These are phyloP conservation scores for Emmonsiellopsis sp. DNA, from an alignment of 2,329 filamentous ascomycete genomes.

Conservation along the genomic window DNA sequence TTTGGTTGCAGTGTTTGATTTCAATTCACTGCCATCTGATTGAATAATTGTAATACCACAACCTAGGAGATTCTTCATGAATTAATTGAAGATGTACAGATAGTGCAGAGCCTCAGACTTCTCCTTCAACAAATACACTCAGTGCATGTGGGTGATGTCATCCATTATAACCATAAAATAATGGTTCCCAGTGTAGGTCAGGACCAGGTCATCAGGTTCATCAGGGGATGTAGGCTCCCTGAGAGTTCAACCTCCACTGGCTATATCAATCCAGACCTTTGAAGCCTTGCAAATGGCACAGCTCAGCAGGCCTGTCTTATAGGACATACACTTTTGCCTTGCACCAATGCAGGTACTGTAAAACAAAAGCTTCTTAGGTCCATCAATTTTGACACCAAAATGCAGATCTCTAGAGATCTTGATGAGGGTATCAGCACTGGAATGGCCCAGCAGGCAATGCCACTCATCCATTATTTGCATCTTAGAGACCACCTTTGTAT, in stretches of 20 bases:
- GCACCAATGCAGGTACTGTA: background rate
- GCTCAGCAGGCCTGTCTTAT: background rate
- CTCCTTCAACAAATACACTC: background rate
- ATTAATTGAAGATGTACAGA: background rate
- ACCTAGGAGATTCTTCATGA: background rate
- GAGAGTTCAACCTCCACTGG: background rate
- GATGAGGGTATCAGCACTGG: too few relatives aligned
- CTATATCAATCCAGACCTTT: background rate
- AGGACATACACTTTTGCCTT: background rate
- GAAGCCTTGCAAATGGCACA: background rate
- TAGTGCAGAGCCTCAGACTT: background rate
- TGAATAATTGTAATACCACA: background rate
- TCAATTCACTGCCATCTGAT: background rate
- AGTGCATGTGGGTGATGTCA: background rate
- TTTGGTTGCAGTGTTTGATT: background rate
- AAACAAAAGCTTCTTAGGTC: background rate
- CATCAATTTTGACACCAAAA: background rate
- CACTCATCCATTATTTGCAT: fast-evolving
- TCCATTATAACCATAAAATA: background rate
- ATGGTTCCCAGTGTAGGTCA: background rate
- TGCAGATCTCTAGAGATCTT: too few relatives aligned
- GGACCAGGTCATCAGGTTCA: background rate
- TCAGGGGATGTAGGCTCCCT: too few relatives aligned
- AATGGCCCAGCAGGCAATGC: too few relatives aligned
- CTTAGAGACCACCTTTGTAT: too few relatives aligned